phyloP scores from a whole-genome alignment of 176 grass and related monocot genomes.

The Rhynchospora tenuis region DNA sequence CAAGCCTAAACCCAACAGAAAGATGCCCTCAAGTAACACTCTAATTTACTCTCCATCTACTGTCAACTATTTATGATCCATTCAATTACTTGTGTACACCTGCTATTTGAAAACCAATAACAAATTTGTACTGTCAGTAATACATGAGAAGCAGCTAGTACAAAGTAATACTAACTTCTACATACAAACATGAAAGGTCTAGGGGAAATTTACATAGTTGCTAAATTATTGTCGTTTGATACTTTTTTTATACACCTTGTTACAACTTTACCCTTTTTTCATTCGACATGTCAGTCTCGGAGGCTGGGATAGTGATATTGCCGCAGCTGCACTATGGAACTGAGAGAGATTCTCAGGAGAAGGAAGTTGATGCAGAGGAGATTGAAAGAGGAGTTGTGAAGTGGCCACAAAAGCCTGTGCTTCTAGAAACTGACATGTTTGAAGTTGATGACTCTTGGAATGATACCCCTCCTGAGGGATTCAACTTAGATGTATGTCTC shows the following conservation, averaged over 20 bases:
- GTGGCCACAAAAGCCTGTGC: slow-evolving; percentile 78
- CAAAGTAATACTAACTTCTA: neutral
- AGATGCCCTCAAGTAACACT: slow-evolving; percentile 2
- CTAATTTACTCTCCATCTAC: slow-evolving; percentile 33
- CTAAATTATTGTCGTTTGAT: neutral
- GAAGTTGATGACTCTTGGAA: slow-evolving; percentile 90
- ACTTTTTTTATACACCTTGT: neutral
- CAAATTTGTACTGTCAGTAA: neutral
- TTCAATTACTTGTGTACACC: neutral
- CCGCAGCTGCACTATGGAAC: slow-evolving; percentile 29
- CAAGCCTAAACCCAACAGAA: slow-evolving; percentile 41
- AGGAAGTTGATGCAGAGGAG: slow-evolving; percentile 37
- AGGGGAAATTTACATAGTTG: neutral
- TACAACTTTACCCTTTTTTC: neutral
- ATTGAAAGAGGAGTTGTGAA: slow-evolving; percentile 51
- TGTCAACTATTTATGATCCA: slow-evolving; percentile 31
- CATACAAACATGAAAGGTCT: neutral
- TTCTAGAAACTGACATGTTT: slow-evolving; percentile 83
- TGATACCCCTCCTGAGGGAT: slow-evolving; percentile 71
- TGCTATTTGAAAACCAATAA: neutral
- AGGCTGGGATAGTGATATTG: slow-evolving; percentile 69
- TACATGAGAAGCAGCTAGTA: neutral
- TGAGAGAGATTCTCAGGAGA: slow-evolving; percentile 21
- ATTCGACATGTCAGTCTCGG: slow-evolving; percentile 42
- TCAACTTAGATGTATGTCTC: slow-evolving; percentile 59